These are phyloP conservation scores for Claviceps cyperi DNA, from an alignment of 2,329 filamentous ascomycete genomes.

Conservation along the genomic window DNA sequence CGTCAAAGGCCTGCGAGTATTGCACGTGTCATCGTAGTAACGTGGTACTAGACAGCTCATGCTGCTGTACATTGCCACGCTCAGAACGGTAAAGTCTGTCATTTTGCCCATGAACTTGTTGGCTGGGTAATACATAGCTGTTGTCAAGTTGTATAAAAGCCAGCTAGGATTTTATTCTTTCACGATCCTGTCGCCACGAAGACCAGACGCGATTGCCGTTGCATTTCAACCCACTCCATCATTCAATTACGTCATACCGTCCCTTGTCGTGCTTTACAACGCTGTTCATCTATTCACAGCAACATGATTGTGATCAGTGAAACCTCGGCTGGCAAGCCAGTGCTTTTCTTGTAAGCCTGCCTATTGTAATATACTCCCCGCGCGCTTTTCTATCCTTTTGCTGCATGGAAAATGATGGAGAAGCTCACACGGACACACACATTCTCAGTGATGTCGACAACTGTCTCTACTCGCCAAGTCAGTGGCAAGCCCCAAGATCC, in stretches of 20 bases:
- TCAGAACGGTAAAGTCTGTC: not conserved
- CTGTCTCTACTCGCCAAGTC: constrained; percentile 83
- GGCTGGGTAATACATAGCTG: too few relatives aligned
- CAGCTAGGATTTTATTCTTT: too few relatives aligned
- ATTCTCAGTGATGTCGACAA: constrained; percentile 87
- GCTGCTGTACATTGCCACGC: not conserved
- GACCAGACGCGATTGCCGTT: too few relatives aligned
- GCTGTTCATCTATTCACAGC: not conserved
- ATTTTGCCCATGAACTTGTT: not conserved
- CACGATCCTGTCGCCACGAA: too few relatives aligned
- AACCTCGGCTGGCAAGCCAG: constrained; percentile 20
- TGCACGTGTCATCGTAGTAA: not conserved
- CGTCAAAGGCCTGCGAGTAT: not conserved
- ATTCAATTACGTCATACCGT: not conserved
- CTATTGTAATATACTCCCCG: too few relatives aligned
- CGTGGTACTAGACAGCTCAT: not conserved
- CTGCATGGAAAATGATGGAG: not conserved
- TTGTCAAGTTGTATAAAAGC: too few relatives aligned
- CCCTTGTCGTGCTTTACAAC: too few relatives aligned
- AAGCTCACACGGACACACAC: not conserved
- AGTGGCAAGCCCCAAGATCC: constrained; percentile 14
- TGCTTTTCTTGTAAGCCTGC: constrained; percentile 27
- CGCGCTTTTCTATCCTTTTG: not conserved
- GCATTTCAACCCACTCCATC: not conserved
- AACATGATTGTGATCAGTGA: constrained; percentile 20